Conservation (phyloP, 2,329 filamentous ascomycete genomes). For the Huntiella abstrusa region DNA sequence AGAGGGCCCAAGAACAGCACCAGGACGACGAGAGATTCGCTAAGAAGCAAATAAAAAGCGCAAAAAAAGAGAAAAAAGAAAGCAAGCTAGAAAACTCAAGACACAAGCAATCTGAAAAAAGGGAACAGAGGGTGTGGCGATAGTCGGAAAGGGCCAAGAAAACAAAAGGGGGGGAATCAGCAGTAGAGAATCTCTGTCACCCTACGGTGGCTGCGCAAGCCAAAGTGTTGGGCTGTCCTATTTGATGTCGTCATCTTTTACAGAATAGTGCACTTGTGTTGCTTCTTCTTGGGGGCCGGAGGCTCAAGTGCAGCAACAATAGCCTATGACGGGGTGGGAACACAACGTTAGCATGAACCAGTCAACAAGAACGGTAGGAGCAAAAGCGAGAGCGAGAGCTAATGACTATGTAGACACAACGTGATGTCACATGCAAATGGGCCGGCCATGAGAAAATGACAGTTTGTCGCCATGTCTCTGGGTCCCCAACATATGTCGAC, state of each 20-base stretch:
- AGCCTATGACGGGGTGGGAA: conserved; percentile 34
- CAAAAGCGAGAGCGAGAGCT: not conserved
- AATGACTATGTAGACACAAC: too few species aligned
- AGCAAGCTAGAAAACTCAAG: conserved; percentile 7
- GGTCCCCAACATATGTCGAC: too few species aligned
- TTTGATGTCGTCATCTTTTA: conserved; percentile 19
- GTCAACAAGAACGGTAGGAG: not conserved
- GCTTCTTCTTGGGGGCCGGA: conserved; percentile 61
- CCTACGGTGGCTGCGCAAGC: too few species aligned
- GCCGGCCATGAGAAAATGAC: too few species aligned
- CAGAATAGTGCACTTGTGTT: conserved; percentile 50
- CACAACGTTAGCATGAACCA: not conserved
- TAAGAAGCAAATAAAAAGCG: not conserved
- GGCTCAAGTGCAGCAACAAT: conserved; percentile 92
- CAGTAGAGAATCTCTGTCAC: too few species aligned
- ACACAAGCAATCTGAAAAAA: conserved; percentile 8
- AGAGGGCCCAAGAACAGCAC: not conserved
- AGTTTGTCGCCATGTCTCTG: too few species aligned
- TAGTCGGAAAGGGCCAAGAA: not conserved
- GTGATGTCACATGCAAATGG: too few species aligned
- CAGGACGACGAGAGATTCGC: not conserved
- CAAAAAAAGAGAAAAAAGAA: conserved; percentile 7
- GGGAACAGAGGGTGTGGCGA: not conserved
- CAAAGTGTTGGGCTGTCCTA: too few species aligned
- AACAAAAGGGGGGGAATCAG: not conserved